phyloP scores from a whole-genome alignment of 768 basidiomycete genomes.

The Termitomyces titanicus region DNA sequence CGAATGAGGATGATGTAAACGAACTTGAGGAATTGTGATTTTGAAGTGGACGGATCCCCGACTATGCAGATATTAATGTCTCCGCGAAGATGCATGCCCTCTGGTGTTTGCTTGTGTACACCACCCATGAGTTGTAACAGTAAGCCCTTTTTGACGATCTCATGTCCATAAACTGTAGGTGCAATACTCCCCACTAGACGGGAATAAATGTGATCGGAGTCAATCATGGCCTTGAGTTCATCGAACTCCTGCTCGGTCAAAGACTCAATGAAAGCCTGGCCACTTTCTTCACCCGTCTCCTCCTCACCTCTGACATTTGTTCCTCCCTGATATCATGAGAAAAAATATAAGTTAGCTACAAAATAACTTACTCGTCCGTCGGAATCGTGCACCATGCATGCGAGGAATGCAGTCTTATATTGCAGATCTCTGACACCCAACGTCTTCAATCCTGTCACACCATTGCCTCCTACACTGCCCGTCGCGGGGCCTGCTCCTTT shows the following conservation, averaged over 20 bases:
- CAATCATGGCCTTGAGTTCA: conserved; percentile 91
- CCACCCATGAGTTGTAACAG: conserved; percentile 97
- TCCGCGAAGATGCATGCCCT: conserved; percentile 97
- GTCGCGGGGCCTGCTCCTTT: conserved; percentile 56
- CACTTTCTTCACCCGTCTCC: conserved; percentile 72
- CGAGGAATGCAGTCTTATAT: conserved; percentile 98
- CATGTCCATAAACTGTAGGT: conserved; percentile 97
- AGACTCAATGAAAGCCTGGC: conserved; percentile 82
- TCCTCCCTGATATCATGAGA: conserved; percentile 48
- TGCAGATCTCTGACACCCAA: conserved; percentile 93
- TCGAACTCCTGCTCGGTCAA: conserved; percentile 94
- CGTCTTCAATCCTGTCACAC: conserved; percentile 92
- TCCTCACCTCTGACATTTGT: conserved; percentile 91
- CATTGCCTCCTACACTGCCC: conserved; percentile 66
- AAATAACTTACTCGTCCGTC: conserved; percentile 72
- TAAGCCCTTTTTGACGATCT: conserved; percentile 98
- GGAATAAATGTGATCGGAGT: conserved; percentile 92
- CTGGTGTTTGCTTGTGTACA: conserved; percentile 93
- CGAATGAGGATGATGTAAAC: conserved; percentile 20
- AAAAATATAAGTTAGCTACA: background rate
- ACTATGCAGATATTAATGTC: conserved; percentile 99
- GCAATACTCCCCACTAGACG: conserved; percentile 93
- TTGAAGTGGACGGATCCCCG: conserved; percentile 96
- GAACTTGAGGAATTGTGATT: conserved; percentile 97
- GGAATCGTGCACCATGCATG: conserved; percentile 94